These are phyloP conservation scores for Paspalum vaginatum DNA, from an alignment of 176 grass and related monocot species.

Conservation along the genomic window DNA sequence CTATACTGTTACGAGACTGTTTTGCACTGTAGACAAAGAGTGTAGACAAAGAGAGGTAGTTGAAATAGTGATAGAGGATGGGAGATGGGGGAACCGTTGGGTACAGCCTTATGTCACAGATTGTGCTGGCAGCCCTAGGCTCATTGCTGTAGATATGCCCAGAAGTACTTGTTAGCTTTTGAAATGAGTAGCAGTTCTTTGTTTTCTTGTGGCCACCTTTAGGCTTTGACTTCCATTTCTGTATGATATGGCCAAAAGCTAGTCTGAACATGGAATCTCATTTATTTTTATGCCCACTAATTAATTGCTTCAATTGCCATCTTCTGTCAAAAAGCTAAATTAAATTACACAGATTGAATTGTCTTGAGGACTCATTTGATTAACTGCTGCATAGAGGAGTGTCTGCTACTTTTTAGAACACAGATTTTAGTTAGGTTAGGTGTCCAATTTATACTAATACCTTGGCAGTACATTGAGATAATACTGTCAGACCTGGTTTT, in stretches of 20 bases:
- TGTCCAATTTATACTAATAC: constrained; percentile 28
- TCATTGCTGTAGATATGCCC: not conserved
- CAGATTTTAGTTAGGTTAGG: constrained; percentile 3
- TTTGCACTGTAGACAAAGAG: no score
- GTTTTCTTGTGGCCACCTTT: not conserved
- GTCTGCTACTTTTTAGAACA: not conserved
- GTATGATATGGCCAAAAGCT: not conserved
- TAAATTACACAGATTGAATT: not conserved
- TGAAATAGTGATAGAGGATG: no score
- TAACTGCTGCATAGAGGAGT: not conserved
- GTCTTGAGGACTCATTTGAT: not conserved
- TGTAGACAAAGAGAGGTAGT: no score
- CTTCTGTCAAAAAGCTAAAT: not conserved
- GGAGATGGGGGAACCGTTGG: no score
- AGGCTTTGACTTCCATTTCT: not conserved
- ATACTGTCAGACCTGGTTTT: not conserved
- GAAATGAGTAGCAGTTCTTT: not conserved
- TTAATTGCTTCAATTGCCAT: not conserved
- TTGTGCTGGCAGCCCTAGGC: not conserved
- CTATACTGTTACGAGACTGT: no score
- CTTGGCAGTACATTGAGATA: constrained; percentile 46
- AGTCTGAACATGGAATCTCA: not conserved
- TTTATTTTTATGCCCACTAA: constrained; percentile 3
- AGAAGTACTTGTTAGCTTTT: not conserved
- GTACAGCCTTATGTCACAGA: no score